A percentile compares a stretch with the other conserved stretches of the same genome.
Conservation (phyloP, 2,329 filamentous ascomycete genomes). For the Cryphonectria radicalis region DNA sequence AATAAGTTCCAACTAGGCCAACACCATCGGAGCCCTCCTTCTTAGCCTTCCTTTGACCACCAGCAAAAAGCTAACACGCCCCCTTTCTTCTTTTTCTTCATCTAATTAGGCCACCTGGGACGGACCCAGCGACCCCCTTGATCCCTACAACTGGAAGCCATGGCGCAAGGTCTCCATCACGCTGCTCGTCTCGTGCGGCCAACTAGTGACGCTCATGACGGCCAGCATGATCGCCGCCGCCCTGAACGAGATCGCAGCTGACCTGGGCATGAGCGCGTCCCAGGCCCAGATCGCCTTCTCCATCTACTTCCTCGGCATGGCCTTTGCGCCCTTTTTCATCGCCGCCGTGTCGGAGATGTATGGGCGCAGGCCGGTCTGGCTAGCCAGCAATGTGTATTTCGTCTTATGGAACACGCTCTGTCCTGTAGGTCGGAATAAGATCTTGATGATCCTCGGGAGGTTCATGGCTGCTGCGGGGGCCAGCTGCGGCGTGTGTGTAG, state of each 20-base stretch:
- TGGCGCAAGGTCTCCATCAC: constrained; percentile 33
- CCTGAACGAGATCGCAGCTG: constrained; percentile 38
- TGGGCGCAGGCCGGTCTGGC: constrained; percentile 42
- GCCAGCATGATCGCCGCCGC: constrained; percentile 44
- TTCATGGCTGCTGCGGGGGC: constrained; percentile 9
- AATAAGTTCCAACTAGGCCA: neutral
- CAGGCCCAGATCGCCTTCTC: constrained; percentile 38
- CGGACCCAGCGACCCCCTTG: constrained; percentile 25
- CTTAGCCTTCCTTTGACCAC: neutral
- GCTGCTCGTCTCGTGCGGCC: constrained; percentile 39
- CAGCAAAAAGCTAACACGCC: neutral
- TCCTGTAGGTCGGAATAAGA: constrained; percentile 34
- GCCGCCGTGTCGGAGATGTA: constrained; percentile 42
- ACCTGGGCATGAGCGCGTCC: constrained; percentile 36
- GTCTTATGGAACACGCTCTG: constrained; percentile 44
- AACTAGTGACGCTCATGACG: constrained; percentile 43
- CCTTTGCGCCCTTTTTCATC: constrained; percentile 42
- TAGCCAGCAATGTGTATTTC: constrained; percentile 39
- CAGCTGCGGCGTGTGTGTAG: neutral
- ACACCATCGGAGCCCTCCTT: neutral
- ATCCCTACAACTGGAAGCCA: constrained; percentile 31
- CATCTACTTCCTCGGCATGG: constrained; percentile 42
- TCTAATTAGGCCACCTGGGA: constrained; percentile 28
- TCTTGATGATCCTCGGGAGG: constrained; percentile 15
- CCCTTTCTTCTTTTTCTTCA: neutral